Base-by-base conservation (phyloP, 2,329 filamentous ascomycete species). In the Fusarium virguliforme region DNA sequence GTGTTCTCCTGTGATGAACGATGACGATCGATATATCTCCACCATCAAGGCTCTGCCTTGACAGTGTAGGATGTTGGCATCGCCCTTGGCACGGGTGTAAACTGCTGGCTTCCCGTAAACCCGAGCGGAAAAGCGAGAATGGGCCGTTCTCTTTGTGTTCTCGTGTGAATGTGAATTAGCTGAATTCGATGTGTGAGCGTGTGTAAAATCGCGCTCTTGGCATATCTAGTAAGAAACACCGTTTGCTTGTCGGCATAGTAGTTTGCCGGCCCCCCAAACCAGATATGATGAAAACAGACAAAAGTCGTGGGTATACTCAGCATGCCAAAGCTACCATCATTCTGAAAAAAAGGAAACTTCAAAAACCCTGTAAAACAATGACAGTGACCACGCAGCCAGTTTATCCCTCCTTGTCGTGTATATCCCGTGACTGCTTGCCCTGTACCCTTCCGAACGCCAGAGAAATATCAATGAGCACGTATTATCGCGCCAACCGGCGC, bases 401-500 rank as follows among this genome's bases (percentile, higher is more conserved):
- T 63, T 58, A 41, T 46, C 30, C 65, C 48, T 18, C 55, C 64
- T 55, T 67, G 51, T 58, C 65, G 55, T 71, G 35, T 68, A 62
- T 72, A 48, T 35, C 51, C 57, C 24, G 32, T 57, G 50, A 56
- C 35, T 51, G 53, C 55, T 48, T 62, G 43, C 58, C 38, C 32
- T 54, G 18, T 43, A 64, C 38, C 28, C 51, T 55, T 54, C 62
- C 55, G 48, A 74, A 76, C 75, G 68, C 70, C 74, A 48, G 46
- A 40, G 53, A 54, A 51, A 12, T 54, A 37, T 32, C 38, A 57
- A 57, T 28, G 41, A 57, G 13, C 28, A 34, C 34, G 63, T 68
- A 74, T 64, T 67, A 57, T 32, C 65, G 71, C 24, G 51, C 51
- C 13, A 68, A 74, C 28, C 72, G 72, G 26, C 75, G 68, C 28